Conservation (phyloP, 176 grass and related monocot genomes). For the Triticum monococcum region DNA sequence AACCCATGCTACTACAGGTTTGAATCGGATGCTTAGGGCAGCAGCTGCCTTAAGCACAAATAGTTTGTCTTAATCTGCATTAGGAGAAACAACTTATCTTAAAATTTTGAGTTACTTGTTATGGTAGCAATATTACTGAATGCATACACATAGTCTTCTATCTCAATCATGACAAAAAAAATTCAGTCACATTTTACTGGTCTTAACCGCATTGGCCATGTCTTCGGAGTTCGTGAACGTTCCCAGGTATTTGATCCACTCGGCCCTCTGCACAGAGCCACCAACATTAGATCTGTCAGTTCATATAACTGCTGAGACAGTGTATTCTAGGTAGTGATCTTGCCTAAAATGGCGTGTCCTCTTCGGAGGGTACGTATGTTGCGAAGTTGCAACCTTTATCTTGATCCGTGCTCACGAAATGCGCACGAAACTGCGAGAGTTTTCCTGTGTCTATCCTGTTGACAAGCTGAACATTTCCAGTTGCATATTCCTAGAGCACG, state of each 20-base stretch:
- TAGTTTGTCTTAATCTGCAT: conserved; percentile 89
- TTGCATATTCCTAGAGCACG: conserved; percentile 60
- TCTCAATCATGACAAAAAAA: background rate
- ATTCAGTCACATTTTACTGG: conserved; percentile 13
- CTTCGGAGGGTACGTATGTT: conserved; percentile 70
- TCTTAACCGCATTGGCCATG: conserved; percentile 85
- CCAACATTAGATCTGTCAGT: conserved; percentile 9
- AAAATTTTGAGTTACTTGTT: conserved; percentile 40
- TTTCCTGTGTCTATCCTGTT: conserved; percentile 47
- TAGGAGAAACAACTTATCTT: background rate
- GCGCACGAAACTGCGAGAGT: conserved; percentile 58
- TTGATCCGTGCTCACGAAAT: conserved; percentile 64
- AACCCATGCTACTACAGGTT: conserved; percentile 89
- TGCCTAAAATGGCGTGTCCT: conserved; percentile 77
- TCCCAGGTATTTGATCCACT: conserved; percentile 97
- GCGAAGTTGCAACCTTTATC: conserved; percentile 80
- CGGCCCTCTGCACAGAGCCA: conserved; percentile 61
- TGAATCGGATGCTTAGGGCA: conserved; percentile 61
- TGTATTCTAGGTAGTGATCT: background rate
- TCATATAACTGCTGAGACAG: no score
- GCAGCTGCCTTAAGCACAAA: conserved; percentile 65
- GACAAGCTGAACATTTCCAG: conserved; percentile 68
- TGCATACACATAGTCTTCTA: background rate
- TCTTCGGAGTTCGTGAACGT: conserved; percentile 90
- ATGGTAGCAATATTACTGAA: background rate